Conservation (phyloP, 106 monocot species). For the Posidonia australis region DNA sequence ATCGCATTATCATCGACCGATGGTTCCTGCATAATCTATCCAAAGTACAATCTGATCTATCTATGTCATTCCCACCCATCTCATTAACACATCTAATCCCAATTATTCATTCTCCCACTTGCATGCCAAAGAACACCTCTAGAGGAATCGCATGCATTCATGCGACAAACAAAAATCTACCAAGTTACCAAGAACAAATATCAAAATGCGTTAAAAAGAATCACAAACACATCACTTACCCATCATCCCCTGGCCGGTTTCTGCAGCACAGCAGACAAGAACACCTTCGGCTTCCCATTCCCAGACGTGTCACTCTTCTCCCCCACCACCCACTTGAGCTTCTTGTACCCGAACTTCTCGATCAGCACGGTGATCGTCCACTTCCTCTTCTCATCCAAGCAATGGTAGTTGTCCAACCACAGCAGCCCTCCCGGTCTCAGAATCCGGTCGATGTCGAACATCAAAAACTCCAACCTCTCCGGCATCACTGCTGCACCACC, state of each 20-base stretch:
- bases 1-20: too few species aligned
- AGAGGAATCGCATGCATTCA: too few species aligned
- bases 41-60: too few species aligned
- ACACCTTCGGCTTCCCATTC: slow-evolving; percentile 29
- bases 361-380: slow-evolving; percentile 46
- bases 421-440: slow-evolving; percentile 64
- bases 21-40: too few species aligned
- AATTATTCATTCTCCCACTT: too few species aligned
- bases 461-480: slow-evolving; percentile 75
- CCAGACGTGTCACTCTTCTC: slow-evolving; percentile 40
- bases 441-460: slow-evolving; percentile 88
- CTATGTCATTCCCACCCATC: too few species aligned
- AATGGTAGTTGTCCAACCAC: slow-evolving; percentile 81
- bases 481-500: slow-evolving; percentile 9
- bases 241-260: slow-evolving; percentile 59
- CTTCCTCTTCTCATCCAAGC: slow-evolving; percentile 67
- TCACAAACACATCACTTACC: background rate
- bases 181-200: too few species aligned
- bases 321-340: slow-evolving; percentile 93
- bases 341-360: slow-evolving; percentile 82
- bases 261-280: slow-evolving; percentile 77
- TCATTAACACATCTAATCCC: too few species aligned
- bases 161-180: background rate
- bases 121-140: too few species aligned
- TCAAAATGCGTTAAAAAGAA: too few species aligned